Percentiles rank a stretch among this genome's conserved stretches.
Conservation (phyloP, 2,329 filamentous ascomycete species). For the Hypoxylon sp. region DNA sequence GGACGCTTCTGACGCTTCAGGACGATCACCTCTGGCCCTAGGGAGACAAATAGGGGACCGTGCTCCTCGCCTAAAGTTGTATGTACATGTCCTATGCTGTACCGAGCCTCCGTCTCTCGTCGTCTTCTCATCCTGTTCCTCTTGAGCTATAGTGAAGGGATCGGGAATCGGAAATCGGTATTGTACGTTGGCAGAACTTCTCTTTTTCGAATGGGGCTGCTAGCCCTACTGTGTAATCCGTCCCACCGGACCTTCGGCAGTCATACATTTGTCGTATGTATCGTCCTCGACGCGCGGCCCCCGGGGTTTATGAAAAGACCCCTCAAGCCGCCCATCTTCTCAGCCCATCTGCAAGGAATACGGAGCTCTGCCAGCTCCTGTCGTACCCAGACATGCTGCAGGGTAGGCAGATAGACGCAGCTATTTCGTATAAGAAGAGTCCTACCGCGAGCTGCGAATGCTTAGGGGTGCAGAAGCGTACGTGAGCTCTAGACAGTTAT, state of each 20-base stretch:
- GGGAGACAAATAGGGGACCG: neutral
- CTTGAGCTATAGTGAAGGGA: conserved; percentile 1
- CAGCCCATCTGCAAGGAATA: too few relatives aligned
- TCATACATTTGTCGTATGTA: too few relatives aligned
- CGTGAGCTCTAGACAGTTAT: neutral
- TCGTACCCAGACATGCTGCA: too few relatives aligned
- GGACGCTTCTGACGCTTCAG: conserved; percentile 19
- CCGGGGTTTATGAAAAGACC: conserved; percentile 7
- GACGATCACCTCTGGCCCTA: neutral
- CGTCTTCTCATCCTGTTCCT: neutral
- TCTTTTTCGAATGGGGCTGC: conserved; percentile 16
- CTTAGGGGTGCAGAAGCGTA: too few relatives aligned
- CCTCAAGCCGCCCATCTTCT: too few relatives aligned
- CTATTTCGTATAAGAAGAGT: too few relatives aligned
- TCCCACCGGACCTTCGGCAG: conserved; percentile 29
- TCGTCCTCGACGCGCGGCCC: conserved; percentile 33
- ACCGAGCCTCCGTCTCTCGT: neutral
- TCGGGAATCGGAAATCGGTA: conserved; percentile 17
- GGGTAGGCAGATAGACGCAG: too few relatives aligned
- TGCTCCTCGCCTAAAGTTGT: neutral
- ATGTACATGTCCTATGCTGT: neutral
- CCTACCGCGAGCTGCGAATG: conserved; percentile 7
- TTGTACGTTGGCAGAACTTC: neutral
- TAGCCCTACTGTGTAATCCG: conserved; percentile 28
- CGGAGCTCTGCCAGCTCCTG: too few relatives aligned